phyloP scores from a whole-genome alignment of 306 rosid species.

The Citrullus colocynthis region DNA sequence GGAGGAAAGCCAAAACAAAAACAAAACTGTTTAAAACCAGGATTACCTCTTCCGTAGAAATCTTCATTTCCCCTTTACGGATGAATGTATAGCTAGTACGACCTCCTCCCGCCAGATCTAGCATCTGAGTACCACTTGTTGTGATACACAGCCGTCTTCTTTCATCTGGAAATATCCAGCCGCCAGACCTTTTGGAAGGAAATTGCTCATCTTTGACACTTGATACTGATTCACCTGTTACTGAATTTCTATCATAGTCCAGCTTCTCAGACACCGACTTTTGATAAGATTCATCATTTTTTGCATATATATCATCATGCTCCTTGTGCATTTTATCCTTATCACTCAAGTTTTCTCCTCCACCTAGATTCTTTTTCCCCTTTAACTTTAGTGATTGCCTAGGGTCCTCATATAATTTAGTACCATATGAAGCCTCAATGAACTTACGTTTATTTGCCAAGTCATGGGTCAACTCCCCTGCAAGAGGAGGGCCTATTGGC shows the following conservation, averaged over 20 bases:
- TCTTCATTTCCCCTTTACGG: slow-evolving; percentile 19
- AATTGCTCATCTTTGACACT: slow-evolving; percentile 6
- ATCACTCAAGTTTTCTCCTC: slow-evolving; percentile 14
- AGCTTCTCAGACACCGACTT: slow-evolving; percentile 3
- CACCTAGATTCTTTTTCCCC: background rate
- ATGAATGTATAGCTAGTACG: slow-evolving; percentile 13
- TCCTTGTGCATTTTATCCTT: slow-evolving; percentile 12
- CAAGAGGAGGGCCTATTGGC: slow-evolving; percentile 3
- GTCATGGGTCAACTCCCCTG: slow-evolving; percentile 12
- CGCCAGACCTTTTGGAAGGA: slow-evolving; percentile 27
- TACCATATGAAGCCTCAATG: slow-evolving; percentile 1
- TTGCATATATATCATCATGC: slow-evolving; percentile 12
- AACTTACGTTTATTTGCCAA: slow-evolving; percentile 4
- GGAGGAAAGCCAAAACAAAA: background rate
- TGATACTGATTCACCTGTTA: slow-evolving; percentile 14
- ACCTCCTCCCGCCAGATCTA: slow-evolving; percentile 18
- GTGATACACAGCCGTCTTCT: slow-evolving; percentile 34
- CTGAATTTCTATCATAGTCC: slow-evolving; percentile 9
- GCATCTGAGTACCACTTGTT: slow-evolving; percentile 32
- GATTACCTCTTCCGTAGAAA: slow-evolving; percentile 37
- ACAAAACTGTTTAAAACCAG: background rate
- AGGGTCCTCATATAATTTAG: slow-evolving; percentile 8
- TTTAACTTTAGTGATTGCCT: background rate
- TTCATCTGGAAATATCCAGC: slow-evolving; percentile 48
- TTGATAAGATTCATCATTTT: slow-evolving; percentile 18